A percentile compares a stretch with the other conserved stretches of the same genome.
These are phyloP conservation scores for Mucor saturninus DNA, from an alignment of 371 early-diverging fungal genomes.

Conservation along the genomic window DNA sequence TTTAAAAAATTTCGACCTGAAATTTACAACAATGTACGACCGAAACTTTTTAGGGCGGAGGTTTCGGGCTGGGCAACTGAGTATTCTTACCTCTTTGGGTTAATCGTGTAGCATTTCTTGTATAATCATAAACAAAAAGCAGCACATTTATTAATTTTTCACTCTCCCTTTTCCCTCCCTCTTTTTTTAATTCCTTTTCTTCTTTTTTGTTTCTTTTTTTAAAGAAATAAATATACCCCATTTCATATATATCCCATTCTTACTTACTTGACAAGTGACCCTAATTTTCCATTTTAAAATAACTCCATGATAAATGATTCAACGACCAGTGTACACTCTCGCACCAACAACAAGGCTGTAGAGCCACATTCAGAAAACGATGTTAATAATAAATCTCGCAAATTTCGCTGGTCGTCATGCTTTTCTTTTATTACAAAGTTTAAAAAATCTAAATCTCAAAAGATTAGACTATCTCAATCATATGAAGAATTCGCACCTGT, in stretches of 20 bases:
- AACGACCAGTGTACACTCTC: background rate
- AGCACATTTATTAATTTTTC: background rate
- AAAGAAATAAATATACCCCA: slow-evolving; percentile 3
- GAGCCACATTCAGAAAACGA: background rate
- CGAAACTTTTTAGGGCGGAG: slow-evolving; percentile 12
- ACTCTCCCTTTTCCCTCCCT: slow-evolving; percentile 2
- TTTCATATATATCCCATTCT: background rate
- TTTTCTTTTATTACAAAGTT: slow-evolving; percentile 31
- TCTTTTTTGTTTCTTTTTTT: background rate
- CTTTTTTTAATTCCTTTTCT: background rate
- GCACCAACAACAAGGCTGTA: slow-evolving; percentile 3
- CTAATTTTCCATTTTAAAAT: background rate
- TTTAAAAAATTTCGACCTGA: background rate
- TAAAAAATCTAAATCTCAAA: slow-evolving; percentile 20
- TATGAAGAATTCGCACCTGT: slow-evolving; percentile 12
- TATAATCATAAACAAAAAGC: slow-evolving; percentile 5
- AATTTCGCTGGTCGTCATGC: slow-evolving; percentile 38
- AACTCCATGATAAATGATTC: slow-evolving; percentile 22
- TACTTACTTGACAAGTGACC: background rate
- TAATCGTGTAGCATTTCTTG: slow-evolving; percentile 17
- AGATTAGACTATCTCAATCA: slow-evolving; percentile 25
- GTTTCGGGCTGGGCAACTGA: slow-evolving; percentile 17
- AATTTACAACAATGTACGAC: background rate
- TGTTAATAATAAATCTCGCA: slow-evolving; percentile 15
- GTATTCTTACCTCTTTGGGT: slow-evolving; percentile 15